Evolutionary conservation across 345 rosid species (phyloP).

Genomic region (Alliaria petiolata): DNA sequence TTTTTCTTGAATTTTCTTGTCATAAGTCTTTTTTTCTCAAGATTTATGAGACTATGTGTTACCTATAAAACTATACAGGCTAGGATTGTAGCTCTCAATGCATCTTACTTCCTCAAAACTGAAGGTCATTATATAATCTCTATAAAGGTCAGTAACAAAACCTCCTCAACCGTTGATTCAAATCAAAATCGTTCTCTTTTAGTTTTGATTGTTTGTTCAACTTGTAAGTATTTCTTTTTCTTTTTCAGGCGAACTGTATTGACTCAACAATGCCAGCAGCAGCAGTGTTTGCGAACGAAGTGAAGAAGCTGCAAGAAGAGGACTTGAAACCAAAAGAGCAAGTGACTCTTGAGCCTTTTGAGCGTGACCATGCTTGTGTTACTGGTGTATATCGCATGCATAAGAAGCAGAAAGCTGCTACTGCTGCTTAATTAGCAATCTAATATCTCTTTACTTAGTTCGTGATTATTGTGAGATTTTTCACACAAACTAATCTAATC

Average conservation of each 20-base stretch:
- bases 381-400: slow-evolving; percentile 80
- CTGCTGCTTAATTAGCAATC: neutral
- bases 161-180: neutral
- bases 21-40: neutral
- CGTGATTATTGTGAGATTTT: too few relatives aligned
- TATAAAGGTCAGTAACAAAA: slow-evolving; percentile 59
- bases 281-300: slow-evolving; percentile 79
- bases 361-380: slow-evolving; percentile 96
- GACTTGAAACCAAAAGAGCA: slow-evolving; percentile 88
- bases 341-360: slow-evolving; percentile 90
- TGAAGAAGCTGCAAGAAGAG: slow-evolving; percentile 76
- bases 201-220: neutral
- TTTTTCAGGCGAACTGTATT: slow-evolving; percentile 79
- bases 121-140: slow-evolving; percentile 96
- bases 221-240: neutral
- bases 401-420: slow-evolving; percentile 56
- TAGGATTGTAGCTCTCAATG: slow-evolving; percentile 81
- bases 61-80: slow-evolving; percentile 52
- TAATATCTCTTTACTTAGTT: too few relatives aligned
- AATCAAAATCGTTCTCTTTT: neutral
- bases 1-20: neutral
- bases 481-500: too few relatives aligned
- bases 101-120: slow-evolving; percentile 71
- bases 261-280: slow-evolving; percentile 89
- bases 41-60: neutral